A percentile compares a stretch with the other conserved stretches of the same genome.
phyloP scores from a whole-genome alignment of 2,329 filamentous ascomycete genomes.

The Calonectria pseudoturangicola region DNA sequence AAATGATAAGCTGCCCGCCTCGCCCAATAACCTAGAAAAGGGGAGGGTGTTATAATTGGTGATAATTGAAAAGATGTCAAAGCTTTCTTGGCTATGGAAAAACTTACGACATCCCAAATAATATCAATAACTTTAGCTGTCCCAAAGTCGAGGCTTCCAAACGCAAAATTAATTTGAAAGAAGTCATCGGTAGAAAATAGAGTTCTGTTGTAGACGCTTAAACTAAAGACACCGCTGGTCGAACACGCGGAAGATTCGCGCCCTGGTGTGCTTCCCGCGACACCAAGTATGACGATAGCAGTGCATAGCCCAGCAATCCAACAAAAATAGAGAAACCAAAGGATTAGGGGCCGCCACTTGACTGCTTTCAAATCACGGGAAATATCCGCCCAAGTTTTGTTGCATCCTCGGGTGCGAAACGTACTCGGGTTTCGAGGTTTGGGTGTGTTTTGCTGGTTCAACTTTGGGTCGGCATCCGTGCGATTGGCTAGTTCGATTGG shows the following conservation, averaged over 20 bases:
- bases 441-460: background rate
- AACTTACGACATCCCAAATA: background rate
- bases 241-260: background rate
- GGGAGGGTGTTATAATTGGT: no score
- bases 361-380: background rate
- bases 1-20: constrained; percentile 2
- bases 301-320: background rate
- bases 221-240: background rate
- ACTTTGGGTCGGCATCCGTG: background rate
- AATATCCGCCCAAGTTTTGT: background rate
- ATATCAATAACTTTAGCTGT: background rate
- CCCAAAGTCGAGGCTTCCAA: background rate
- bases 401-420: background rate
- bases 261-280: background rate
- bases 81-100: background rate
- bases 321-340: background rate
- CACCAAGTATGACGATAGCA: background rate
- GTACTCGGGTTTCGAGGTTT: background rate
- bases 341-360: background rate
- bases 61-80: no score
- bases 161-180: background rate
- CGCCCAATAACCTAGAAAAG: background rate
- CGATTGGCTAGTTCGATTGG: background rate
- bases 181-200: background rate
- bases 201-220: background rate